These are phyloP conservation scores for Globisporangium iwayamae DNA, from an alignment of 352 stramenopile species.

Conservation along the genomic window DNA sequence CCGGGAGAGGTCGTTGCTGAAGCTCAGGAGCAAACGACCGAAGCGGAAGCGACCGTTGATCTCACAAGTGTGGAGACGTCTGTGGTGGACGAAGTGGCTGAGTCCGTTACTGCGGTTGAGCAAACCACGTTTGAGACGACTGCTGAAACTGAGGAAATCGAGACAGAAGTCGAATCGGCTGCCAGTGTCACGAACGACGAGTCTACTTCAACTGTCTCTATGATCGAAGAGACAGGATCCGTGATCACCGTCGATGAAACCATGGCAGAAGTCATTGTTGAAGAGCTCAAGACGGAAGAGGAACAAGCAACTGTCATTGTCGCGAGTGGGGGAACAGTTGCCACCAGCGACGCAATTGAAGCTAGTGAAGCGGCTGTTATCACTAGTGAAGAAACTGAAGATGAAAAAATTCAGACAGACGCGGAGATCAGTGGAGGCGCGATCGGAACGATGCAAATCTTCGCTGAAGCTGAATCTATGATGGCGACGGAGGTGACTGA, in stretches of 20 bases:
- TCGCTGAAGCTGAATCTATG: neutral
- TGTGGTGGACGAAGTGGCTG: neutral
- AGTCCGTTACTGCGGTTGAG: neutral
- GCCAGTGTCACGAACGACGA: neutral
- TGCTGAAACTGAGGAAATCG: neutral
- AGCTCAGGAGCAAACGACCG: neutral
- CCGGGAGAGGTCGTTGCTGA: neutral
- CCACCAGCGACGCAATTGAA: neutral
- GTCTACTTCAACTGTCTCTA: neutral
- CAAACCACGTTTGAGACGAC: neutral
- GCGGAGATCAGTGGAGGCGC: neutral
- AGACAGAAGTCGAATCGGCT: neutral
- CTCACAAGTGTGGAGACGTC: neutral
- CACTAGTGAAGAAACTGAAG: constrained; percentile 3
- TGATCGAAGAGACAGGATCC: neutral
- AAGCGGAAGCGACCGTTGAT: neutral
- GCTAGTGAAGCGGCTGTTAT: neutral
- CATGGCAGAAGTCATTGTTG: neutral
- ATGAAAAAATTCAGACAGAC: neutral
- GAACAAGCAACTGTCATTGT: neutral
- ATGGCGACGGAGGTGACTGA: neutral
- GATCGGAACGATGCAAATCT: neutral
- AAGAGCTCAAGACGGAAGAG: neutral
- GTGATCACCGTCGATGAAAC: neutral
- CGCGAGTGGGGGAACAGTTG: neutral